Evolutionary conservation across 1,284 basidiomycete species (phyloP).

Genomic region (Malassezia equina): DNA sequence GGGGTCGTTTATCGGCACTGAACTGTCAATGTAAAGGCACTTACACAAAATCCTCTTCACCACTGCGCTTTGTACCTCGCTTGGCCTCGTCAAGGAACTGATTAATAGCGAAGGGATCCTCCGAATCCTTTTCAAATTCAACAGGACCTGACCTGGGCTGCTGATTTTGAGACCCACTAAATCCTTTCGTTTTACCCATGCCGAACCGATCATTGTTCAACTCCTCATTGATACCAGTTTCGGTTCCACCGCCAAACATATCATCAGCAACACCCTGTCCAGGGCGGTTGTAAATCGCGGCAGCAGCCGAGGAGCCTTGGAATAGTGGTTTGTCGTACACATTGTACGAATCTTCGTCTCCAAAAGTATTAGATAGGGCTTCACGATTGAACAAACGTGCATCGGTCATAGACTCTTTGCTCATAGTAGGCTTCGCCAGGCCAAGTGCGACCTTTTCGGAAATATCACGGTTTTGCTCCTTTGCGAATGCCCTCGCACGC

Average conservation of each 20-base stretch:
- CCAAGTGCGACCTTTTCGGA: constrained; percentile 98
- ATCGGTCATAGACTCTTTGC: constrained; percentile 83
- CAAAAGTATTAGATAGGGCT: constrained; percentile 65
- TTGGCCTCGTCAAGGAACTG: constrained; percentile 96
- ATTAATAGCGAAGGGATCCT: constrained; percentile 93
- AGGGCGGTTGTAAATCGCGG: constrained; percentile 90
- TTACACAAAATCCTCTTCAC: background rate
- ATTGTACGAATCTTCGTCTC: constrained; percentile 82
- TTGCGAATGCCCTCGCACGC: constrained; percentile 83
- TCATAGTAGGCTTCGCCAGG: constrained; percentile 85
- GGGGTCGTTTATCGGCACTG: constrained; percentile 3
- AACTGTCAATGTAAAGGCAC: background rate
- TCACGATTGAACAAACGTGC: constrained; percentile 96
- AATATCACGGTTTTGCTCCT: constrained; percentile 81
- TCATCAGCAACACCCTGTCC: constrained; percentile 50
- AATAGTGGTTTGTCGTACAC: constrained; percentile 92
- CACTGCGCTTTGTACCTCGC: constrained; percentile 63
- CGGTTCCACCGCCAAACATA: constrained; percentile 71
- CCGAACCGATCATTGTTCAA: constrained; percentile 88
- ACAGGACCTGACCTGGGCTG: constrained; percentile 68
- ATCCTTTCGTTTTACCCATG: constrained; percentile 67
- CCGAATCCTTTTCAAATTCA: constrained; percentile 93
- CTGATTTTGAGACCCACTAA: constrained; percentile 74
- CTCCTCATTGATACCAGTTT: constrained; percentile 79
- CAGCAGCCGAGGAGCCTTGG: constrained; percentile 85